phyloP scores from a whole-genome alignment of 2,329 filamentous ascomycete genomes.

The Ceratocystis diversiconidia region DNA sequence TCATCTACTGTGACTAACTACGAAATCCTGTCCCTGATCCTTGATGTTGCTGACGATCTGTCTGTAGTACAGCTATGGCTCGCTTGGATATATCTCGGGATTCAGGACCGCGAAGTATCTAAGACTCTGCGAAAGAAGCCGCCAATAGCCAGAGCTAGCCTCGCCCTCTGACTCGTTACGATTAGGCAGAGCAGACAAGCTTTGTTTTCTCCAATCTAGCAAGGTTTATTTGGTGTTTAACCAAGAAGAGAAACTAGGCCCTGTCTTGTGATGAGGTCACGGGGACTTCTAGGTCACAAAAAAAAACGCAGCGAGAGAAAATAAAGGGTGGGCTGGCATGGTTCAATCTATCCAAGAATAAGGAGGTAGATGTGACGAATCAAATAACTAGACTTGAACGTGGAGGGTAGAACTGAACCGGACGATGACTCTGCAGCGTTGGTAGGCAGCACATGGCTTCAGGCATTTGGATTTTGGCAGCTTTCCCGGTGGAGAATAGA shows the following conservation, averaged over 20 bases:
- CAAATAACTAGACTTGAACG: neutral
- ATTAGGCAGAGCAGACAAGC: no score
- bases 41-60: neutral
- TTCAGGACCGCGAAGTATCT: neutral
- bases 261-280: neutral
- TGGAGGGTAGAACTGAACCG: neutral
- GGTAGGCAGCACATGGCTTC: neutral
- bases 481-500: neutral
- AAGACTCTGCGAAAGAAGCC: no score
- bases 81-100: conserved; percentile 3
- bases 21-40: neutral
- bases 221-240: neutral
- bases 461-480: neutral
- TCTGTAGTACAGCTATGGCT: neutral
- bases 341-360: neutral
- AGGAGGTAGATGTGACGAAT: neutral
- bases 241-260: neutral
- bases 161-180: no score
- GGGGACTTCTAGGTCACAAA: neutral
- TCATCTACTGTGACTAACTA: no score
- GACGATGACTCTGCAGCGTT: neutral
- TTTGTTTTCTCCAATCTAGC: neutral
- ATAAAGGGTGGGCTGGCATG: neutral
- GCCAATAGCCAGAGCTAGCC: no score
- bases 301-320: neutral